Evolutionary conservation across 352 stramenopile species (phyloP), one percentile per base, ranked within the genome.

Genomic region (Thalassiosira livingstoniorum): DNA sequence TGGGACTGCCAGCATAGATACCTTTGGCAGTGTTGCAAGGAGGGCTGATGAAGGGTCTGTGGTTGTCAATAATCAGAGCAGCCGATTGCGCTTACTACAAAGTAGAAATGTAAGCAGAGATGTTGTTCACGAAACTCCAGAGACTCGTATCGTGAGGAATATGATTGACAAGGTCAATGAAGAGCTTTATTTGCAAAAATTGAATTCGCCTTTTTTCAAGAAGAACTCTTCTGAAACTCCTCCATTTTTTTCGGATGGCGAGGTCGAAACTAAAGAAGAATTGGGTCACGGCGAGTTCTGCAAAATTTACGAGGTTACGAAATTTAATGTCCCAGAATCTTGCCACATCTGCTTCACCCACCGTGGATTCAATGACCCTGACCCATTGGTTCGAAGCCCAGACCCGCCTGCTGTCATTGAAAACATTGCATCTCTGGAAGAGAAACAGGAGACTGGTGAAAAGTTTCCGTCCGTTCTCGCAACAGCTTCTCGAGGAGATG

Each of bases 301-400:
- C 35, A 71, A 71, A 25, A 79, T 86, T 62, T 77, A 63, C 71
- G 77, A 85, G 43, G 64, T 85, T n/a, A 60, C n/a, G 23, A 32
- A 47, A 71, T 85, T 85, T 45, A 55, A 76, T 55, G 79, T 86
- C 11, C 57, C 65, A 0, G 79, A 86, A 51, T 80, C 73, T 39
- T 86, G 79, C 58, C 79, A 86, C 51, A 82, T 86, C 54, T 86
- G 79, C 29, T 86, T 86, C 43, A 72, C 83, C 15, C 79, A 86
- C 64, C 37, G 74, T 34, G 74, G 67, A n/a, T 78, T 70, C 43
- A 78, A 83, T 11, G 74, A 79, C 45, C 58, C 72, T 39, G 37
- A 42, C 55, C 57, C 55, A n/a, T n/a, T n/a, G n/a, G n/a, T n/a
- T n/a, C n/a, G n/a, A n/a, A n/a, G n/a, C n/a, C n/a, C n/a, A n/a